phyloP scores from a whole-genome alignment of 208 protist genomes.

The Crithidia mellificae region DNA sequence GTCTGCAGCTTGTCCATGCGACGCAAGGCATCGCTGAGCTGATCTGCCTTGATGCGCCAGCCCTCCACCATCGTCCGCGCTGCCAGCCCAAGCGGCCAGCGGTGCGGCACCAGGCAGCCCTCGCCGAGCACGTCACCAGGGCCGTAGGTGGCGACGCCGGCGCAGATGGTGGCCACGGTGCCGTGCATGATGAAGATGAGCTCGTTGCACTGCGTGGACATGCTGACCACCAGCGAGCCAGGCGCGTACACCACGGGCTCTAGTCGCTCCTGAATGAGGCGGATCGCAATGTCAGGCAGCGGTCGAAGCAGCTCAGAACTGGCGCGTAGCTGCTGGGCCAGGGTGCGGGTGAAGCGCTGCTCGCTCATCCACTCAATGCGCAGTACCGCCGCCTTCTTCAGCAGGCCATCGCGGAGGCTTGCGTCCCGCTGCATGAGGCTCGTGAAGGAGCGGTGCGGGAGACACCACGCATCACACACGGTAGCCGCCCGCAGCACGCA shows the following conservation, averaged over 20 bases:
- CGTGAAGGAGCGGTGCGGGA: constrained; percentile 66
- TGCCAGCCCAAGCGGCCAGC: constrained; percentile 77
- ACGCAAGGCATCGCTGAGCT: constrained; percentile 64
- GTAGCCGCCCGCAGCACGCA: constrained; percentile 69
- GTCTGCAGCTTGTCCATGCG: constrained; percentile 64
- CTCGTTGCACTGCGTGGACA: constrained; percentile 59
- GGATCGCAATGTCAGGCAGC: constrained; percentile 61
- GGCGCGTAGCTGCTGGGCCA: constrained; percentile 67
- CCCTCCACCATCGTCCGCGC: constrained; percentile 87
- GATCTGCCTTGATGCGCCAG: constrained; percentile 68
- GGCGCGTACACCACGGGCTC: constrained; percentile 82
- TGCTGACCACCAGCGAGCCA: constrained; percentile 73
- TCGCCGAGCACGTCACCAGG: constrained; percentile 78
- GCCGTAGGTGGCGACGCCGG: constrained; percentile 71
- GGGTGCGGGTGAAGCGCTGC: constrained; percentile 69
- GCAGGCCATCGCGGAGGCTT: constrained; percentile 51
- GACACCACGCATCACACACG: constrained; percentile 82
- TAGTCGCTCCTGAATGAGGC: constrained; percentile 82
- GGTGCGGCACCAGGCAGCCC: constrained; percentile 75
- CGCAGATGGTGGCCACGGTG: constrained; percentile 54
- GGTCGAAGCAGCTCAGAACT: constrained; percentile 65
- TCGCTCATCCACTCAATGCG: constrained; percentile 83
- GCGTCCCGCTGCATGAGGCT: constrained; percentile 69
- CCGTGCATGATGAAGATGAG: constrained; percentile 82
- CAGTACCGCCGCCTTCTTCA: constrained; percentile 80